Evolutionary conservation across 352 stramenopile genomes (phyloP), one percentile per base, ranked within the genome.

Genomic region (Globisporangium radiosum): DNA sequence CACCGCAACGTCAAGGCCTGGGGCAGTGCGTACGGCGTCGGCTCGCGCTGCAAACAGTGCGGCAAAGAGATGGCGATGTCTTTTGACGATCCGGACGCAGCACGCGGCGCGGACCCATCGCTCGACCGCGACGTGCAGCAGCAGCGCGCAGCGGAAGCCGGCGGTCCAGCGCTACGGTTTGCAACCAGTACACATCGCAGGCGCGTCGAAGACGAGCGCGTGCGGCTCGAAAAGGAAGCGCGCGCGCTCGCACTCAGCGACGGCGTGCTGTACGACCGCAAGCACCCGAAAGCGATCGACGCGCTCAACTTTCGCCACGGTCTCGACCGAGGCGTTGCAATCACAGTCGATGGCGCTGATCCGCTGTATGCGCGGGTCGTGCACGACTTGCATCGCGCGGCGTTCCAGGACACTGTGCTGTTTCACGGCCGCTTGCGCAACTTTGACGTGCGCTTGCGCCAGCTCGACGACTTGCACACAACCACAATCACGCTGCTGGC

Each of bases 141-240:
- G 14, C 75, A 92, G 56, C 73, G 83, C n/a, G 63, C 52, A 45
- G 66, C 88, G 39, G 70, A 56, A 3, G 75, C 70, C 19, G 74
- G 72, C 50, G 75, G 76, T 1, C 40, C 68, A 14, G 62, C 60
- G 0, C 58, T 91, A 39, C 69, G 62, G 3, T 72, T 91, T 38
- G 54, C 52, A 38, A 56, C 69, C 60, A 36, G 60, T 9, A 61
- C 64, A 1, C 75, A 93, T 42, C 70, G 89, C 5, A 37, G 64
- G 0, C 55, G 56, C 4, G 68, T 93, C 13, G 81, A 93, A 45
- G 62, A 70, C 15, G 83, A 93, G 52, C 70, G 83, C 1, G 7
- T 89, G 57, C 72, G 83, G 0, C 57, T 89, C 8, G 83, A 93
- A 42, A 93, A 93, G 57, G 83, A 93, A 57, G 70, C 70, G 0